A percentile compares a stretch with the other conserved stretches of the same genome.
These are phyloP conservation scores for Lactifluus piperatus DNA, from an alignment of 768 basidiomycete genomes.

Conservation along the genomic window DNA sequence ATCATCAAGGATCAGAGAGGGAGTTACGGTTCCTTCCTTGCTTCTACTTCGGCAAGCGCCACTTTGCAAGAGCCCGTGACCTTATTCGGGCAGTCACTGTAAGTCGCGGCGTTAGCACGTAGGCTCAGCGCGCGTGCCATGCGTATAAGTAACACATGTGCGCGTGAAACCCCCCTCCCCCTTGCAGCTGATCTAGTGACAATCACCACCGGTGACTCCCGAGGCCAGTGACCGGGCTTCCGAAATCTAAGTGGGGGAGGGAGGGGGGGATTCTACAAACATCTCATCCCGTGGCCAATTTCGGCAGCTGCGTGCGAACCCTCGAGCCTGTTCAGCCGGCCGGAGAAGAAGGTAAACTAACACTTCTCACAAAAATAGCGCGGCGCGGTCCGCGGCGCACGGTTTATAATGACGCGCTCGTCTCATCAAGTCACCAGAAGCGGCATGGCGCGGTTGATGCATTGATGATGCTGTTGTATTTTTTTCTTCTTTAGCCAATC, in stretches of 20 bases:
- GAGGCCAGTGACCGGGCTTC: not conserved
- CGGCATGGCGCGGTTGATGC: not conserved
- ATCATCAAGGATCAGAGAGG: not conserved
- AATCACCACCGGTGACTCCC: not conserved
- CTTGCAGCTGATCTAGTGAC: not conserved
- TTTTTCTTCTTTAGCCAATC: not conserved
- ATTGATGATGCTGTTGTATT: not conserved
- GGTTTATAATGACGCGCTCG: not conserved
- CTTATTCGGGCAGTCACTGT: slow-evolving; percentile 2
- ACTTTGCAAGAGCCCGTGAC: slow-evolving; percentile 13
- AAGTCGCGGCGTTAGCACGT: slow-evolving; percentile 12
- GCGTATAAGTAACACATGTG: not conserved
- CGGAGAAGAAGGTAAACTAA: not conserved
- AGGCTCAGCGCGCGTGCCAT: slow-evolving; percentile 12
- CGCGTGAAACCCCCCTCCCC: not conserved
- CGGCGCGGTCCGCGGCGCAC: slow-evolving; percentile 8
- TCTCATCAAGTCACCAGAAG: not conserved
- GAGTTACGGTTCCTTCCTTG: not conserved
- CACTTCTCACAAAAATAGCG: not conserved
- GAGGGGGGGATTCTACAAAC: too few species aligned
- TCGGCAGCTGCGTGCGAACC: not conserved
- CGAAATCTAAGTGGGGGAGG: too few species aligned
- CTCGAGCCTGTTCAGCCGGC: not conserved
- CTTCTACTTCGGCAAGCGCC: too few species aligned
- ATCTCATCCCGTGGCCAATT: not conserved